phyloP scores from a whole-genome alignment of 2,329 filamentous ascomycete genomes.

The Cercospora brassicicola region DNA sequence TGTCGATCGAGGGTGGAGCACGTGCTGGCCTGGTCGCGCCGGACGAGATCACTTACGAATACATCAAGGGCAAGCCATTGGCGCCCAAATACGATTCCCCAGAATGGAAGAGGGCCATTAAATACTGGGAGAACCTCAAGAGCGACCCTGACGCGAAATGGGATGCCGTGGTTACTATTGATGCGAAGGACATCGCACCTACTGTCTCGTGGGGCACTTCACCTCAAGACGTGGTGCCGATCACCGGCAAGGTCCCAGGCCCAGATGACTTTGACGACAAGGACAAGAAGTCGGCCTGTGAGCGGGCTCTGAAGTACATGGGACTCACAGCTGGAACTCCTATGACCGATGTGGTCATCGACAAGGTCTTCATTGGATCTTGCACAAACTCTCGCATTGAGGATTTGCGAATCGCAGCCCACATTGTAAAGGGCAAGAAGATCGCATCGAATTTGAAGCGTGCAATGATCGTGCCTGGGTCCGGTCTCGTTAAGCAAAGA shows the following conservation, averaged over 20 bases:
- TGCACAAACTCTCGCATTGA: conserved; percentile 98
- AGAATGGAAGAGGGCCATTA: conserved; percentile 84
- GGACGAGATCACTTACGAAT: conserved; percentile 90
- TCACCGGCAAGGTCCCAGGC: conserved; percentile 84
- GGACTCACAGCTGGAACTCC: conserved; percentile 80
- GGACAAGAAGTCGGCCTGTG: conserved; percentile 75
- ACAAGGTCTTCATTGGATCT: conserved; percentile 97
- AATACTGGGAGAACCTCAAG: conserved; percentile 83
- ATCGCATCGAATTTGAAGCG: conserved; percentile 85
- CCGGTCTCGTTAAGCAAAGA: conserved; percentile 87
- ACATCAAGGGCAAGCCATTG: conserved; percentile 86
- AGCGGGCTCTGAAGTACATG: conserved; percentile 92
- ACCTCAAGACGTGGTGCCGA: conserved; percentile 93
- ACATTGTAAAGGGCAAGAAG: conserved; percentile 83
- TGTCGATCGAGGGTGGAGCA: conserved; percentile 96
- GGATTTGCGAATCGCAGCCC: conserved; percentile 83
- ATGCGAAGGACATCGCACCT: conserved; percentile 88
- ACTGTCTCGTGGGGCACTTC: conserved; percentile 97
- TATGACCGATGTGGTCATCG: conserved; percentile 87
- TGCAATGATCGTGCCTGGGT: conserved; percentile 95
- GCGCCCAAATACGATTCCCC: conserved; percentile 80
- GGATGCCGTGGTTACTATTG: conserved; percentile 84
- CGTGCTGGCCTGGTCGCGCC: conserved; percentile 96
- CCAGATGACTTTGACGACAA: conserved; percentile 82
- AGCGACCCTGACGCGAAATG: conserved; percentile 88